Evolutionary conservation across 305 asterid species (phyloP).

Genomic region (Fraxinus sp.): DNA sequence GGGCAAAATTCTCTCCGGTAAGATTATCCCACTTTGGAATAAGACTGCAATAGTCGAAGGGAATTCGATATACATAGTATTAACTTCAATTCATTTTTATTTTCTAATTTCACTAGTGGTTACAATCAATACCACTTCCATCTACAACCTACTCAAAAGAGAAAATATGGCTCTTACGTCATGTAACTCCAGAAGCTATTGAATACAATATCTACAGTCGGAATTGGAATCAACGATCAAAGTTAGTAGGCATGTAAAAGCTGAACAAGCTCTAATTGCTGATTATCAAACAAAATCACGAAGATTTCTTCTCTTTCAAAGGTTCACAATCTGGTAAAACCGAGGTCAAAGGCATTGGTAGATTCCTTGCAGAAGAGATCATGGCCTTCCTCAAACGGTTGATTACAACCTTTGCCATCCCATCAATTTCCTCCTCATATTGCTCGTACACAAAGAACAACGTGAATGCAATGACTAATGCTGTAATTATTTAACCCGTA

Average conservation of each 20-base stretch:
- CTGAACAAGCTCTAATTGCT: constrained; percentile 6
- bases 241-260: background rate
- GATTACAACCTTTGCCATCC: constrained; percentile 32
- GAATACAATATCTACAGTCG: background rate
- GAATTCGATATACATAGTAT: background rate
- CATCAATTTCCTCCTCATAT: constrained; percentile 73
- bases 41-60: background rate
- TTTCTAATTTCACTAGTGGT: background rate
- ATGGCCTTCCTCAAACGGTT: constrained; percentile 26
- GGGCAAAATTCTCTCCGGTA: background rate
- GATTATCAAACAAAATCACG: constrained; percentile 22
- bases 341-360: constrained; percentile 36
- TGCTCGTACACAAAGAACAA: constrained; percentile 74
- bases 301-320: constrained; percentile 26
- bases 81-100: background rate
- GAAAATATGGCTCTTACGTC: background rate
- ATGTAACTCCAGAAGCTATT: background rate
- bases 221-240: background rate
- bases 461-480: constrained; percentile 59
- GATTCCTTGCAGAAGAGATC: constrained; percentile 34
- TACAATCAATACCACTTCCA: background rate
- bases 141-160: background rate
- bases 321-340: constrained; percentile 22
- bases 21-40: background rate
- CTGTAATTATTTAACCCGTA: constrained; percentile 44